Evolutionary conservation across 1,139 yeast species (phyloP).

Genomic region (Yamadazyma epiphylla): DNA sequence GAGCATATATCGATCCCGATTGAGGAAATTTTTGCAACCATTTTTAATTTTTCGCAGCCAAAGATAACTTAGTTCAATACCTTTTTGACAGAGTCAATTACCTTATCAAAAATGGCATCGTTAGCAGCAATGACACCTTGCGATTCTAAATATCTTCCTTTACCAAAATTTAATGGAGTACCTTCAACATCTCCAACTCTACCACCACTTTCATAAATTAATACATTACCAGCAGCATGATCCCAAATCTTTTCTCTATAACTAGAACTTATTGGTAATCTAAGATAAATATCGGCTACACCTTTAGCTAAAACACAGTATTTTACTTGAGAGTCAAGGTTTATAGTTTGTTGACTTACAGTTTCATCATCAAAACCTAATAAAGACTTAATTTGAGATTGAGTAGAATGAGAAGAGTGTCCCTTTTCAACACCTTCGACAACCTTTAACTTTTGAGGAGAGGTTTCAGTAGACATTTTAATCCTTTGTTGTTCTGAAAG

Average conservation of each 20-base stretch:
- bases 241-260: conserved; percentile 98
- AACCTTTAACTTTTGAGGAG: conserved; percentile 55
- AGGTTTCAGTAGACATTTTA: conserved; percentile 38
- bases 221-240: conserved; percentile 92
- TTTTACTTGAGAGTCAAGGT: conserved; percentile 93
- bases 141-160: conserved; percentile 74
- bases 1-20: too few relatives aligned
- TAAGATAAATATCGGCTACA: conserved; percentile 84
- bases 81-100: conserved; percentile 54
- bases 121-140: conserved; percentile 94
- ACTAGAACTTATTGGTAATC: conserved; percentile 72
- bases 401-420: conserved; percentile 91
- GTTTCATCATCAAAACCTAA: conserved; percentile 44
- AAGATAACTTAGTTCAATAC: too few relatives aligned
- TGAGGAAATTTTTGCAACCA: too few relatives aligned
- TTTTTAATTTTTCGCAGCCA: too few relatives aligned
- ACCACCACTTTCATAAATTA: conserved; percentile 90
- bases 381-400: conserved; percentile 61
- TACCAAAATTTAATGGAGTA: conserved; percentile 72
- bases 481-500: conserved; percentile 36
- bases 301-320: conserved; percentile 91
- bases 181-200: conserved; percentile 82
- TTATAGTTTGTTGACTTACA: conserved; percentile 52
- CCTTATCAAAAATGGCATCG: conserved; percentile 53
- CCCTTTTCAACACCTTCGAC: conserved; percentile 97